Conservation (phyloP, 805 yeast genomes). For the Pichia ethanolica region DNA sequence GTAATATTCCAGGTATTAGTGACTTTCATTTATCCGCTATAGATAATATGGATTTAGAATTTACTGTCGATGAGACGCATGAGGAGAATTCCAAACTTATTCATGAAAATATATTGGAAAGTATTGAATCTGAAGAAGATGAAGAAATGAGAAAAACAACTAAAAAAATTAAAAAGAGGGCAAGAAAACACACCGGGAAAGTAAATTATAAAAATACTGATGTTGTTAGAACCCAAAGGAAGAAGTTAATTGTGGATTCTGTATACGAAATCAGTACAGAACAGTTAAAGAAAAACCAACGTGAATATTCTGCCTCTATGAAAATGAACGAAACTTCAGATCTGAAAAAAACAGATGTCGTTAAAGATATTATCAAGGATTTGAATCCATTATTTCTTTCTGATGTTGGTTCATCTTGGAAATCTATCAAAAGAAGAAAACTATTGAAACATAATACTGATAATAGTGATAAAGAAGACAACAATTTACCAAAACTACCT, state of each 20-base stretch:
- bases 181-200: slow-evolving; percentile 20
- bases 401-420: slow-evolving; percentile 13
- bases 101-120: neutral
- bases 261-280: slow-evolving; percentile 38
- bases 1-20: slow-evolving; percentile 2
- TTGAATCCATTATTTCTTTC: slow-evolving; percentile 8
- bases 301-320: slow-evolving; percentile 15
- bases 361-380: neutral
- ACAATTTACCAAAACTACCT: neutral
- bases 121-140: slow-evolving; percentile 14
- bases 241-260: slow-evolving; percentile 40
- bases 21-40: slow-evolving; percentile 12
- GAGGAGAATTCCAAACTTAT: too few species aligned
- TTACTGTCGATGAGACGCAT: slow-evolving; percentile 25
- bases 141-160: slow-evolving; percentile 1
- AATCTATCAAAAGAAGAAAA: slow-evolving; percentile 12
- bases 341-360: too few species aligned
- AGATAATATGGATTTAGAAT: slow-evolving; percentile 42
- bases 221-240: slow-evolving; percentile 43
- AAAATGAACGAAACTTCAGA: too few species aligned
- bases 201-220: slow-evolving; percentile 28
- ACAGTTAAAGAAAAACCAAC: slow-evolving; percentile 26
- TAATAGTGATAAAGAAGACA: neutral
- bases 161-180: neutral
- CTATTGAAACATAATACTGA: neutral